These are phyloP conservation scores for Haberlea rhodopensis DNA, from an alignment of 257 asterid genomes.

Conservation along the genomic window DNA sequence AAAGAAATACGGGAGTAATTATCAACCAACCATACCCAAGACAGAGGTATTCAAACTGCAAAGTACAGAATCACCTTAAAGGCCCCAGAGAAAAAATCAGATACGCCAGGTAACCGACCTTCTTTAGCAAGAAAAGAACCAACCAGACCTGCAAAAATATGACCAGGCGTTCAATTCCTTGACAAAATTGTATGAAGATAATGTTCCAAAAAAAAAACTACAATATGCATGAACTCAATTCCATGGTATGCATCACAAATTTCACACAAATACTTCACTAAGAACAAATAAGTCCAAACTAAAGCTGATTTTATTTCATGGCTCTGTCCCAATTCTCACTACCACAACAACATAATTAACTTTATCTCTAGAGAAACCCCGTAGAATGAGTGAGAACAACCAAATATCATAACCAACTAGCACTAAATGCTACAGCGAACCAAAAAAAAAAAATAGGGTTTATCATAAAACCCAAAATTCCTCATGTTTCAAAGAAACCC, in stretches of 20 bases:
- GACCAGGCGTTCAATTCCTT: slow-evolving; percentile 4
- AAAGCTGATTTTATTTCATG: too few species aligned
- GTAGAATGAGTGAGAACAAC: too few species aligned
- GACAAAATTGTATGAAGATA: slow-evolving; percentile 8
- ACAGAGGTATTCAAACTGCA: slow-evolving; percentile 3
- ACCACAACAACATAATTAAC: not conserved
- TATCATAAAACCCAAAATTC: slow-evolving; percentile 16
- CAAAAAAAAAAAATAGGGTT: slow-evolving; percentile 16
- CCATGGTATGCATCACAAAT: slow-evolving; percentile 9
- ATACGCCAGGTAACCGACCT: slow-evolving; percentile 49
- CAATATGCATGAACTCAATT: not conserved
- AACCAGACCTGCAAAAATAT: slow-evolving; percentile 64
- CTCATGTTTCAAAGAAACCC: not conserved
- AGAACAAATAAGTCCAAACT: too few species aligned
- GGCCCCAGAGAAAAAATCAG: slow-evolving; percentile 68
- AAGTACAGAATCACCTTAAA: slow-evolving; percentile 52
- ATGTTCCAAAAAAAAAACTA: slow-evolving; percentile 9
- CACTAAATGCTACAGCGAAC: not conserved
- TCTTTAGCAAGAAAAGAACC: too few species aligned
- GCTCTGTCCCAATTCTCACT: too few species aligned
- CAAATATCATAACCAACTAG: not conserved
- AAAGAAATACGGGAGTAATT: too few species aligned
- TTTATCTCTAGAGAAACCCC: too few species aligned
- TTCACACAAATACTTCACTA: slow-evolving; percentile 4
- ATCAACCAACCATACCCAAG: not conserved